Evolutionary conservation across 2,329 filamentous ascomycete species (phyloP), one percentile per base, ranked within the genome.

Genomic region (Helminthosporium solani): DNA sequence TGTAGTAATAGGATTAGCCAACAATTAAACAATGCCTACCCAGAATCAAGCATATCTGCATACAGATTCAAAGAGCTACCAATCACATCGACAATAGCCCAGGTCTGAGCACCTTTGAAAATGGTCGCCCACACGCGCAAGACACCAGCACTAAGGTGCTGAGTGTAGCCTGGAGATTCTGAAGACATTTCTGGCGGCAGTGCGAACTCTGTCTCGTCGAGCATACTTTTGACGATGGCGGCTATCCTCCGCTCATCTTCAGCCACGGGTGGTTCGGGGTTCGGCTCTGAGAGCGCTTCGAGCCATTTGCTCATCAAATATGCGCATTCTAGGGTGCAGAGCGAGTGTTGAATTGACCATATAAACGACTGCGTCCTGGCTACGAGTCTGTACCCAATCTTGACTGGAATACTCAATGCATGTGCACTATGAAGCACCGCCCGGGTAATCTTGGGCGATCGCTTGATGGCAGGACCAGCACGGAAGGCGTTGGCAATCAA

Each of bases 381-480:
- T 0, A 73, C 67, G 1, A 71, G 57, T n/a, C 66, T 56, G 46
- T 71, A 68, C 9, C 70, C 70, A 40, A 72, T 70, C 54, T 84
- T 85, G 47, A 86, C 81, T 19, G 85, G 72, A 73, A 86, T 83
- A 3, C 83, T 84, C 28, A 88, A 70, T 0, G 85, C 84, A 60
- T 87, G 85, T 21, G 85, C 81, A 1, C 83, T 82, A 57, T 88
- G 85, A 21, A 86, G 77, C 0, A 87, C 79, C 1, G 84, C 85
- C 36, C 83, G 74, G 27, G 81, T 82, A 19, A 87, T 75, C 25
- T 81, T 78, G 16, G 78, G 71, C 42, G 79, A 84, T 41, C 85
- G 76, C 16, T 79, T 74, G 9, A 86, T 75, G 20, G 79, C 71
- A 1, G 83, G 81, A 15, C 80, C 80, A 38, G 79, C 76, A 43